These are phyloP conservation scores for Apophysomyces elegans DNA, from an alignment of 371 early-diverging fungal species.

Conservation along the genomic window DNA sequence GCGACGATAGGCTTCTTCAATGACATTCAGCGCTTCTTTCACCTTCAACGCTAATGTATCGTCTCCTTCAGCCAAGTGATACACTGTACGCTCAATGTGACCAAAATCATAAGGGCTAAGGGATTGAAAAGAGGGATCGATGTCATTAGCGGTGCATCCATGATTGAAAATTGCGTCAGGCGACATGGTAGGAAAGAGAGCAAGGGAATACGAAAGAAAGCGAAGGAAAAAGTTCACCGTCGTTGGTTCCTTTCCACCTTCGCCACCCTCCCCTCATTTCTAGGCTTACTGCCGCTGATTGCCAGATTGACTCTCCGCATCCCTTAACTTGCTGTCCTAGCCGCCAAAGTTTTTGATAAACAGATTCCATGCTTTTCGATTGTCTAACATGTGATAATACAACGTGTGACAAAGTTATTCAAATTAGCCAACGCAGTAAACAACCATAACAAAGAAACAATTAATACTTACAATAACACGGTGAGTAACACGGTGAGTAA, in stretches of 20 bases:
- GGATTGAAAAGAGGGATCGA: slow-evolving; percentile 40
- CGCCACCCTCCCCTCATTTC: no score
- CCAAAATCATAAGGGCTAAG: slow-evolving; percentile 42
- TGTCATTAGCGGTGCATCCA: slow-evolving; percentile 34
- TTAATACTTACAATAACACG: no score
- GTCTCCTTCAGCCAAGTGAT: slow-evolving; percentile 40
- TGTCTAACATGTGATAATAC: neutral
- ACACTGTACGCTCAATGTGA: slow-evolving; percentile 48
- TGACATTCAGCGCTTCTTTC: slow-evolving; percentile 59
- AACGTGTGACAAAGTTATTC: neutral
- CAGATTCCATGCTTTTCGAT: no score
- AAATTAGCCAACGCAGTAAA: neutral
- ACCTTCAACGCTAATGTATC: slow-evolving; percentile 45
- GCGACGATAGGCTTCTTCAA: slow-evolving; percentile 64
- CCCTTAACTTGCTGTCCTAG: no score
- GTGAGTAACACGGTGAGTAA: no score
- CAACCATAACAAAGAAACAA: no score
- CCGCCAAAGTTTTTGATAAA: no score
- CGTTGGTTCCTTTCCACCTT: no score
- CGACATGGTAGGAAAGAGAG: neutral
- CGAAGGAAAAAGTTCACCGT: neutral
- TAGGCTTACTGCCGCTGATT: no score
- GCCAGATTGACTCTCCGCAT: no score
- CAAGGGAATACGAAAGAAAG: neutral
- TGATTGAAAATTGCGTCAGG: slow-evolving; percentile 19